A percentile compares a stretch with the other conserved stretches of the same genome.
These are phyloP conservation scores for Hyphopichia khmerensis DNA, from an alignment of 1,139 yeast genomes.

Conservation along the genomic window DNA sequence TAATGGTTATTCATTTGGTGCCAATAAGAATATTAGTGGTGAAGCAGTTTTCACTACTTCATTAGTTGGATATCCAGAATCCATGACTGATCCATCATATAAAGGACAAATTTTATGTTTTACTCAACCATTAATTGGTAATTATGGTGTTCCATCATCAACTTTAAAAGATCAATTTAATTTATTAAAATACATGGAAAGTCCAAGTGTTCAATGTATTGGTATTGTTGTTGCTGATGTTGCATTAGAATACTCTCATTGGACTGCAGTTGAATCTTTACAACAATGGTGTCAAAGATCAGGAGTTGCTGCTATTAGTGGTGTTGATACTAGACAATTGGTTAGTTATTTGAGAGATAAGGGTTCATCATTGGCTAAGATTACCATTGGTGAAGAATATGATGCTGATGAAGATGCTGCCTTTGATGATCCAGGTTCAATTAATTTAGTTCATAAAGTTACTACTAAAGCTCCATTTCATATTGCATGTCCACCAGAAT, in stretches of 20 bases:
- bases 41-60: constrained; percentile 98
- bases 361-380: constrained; percentile 90
- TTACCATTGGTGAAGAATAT: constrained; percentile 86
- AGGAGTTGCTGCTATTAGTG: constrained; percentile 95
- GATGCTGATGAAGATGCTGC: constrained; percentile 93
- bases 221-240: constrained; percentile 97
- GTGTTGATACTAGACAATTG: constrained; percentile 94
- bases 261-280: constrained; percentile 97
- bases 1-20: constrained; percentile 93
- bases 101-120: constrained; percentile 94
- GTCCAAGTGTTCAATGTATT: constrained; percentile 87
- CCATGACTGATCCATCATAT: constrained; percentile 98
- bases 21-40: constrained; percentile 86
- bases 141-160: constrained; percentile 95
- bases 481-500: constrained; percentile 62
- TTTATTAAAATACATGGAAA: constrained; percentile 85
- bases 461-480: constrained; percentile 96
- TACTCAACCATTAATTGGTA: constrained; percentile 96
- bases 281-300: constrained; percentile 96
- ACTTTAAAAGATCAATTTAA: constrained; percentile 78
- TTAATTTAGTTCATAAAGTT: constrained; percentile 89
- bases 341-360: constrained; percentile 91
- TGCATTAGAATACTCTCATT: constrained; percentile 92
- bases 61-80: constrained; percentile 95
- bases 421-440: constrained; percentile 86